phyloP scores from a whole-genome alignment of 768 basidiomycete genomes.

The Dictyophora rubrovolvata region DNA sequence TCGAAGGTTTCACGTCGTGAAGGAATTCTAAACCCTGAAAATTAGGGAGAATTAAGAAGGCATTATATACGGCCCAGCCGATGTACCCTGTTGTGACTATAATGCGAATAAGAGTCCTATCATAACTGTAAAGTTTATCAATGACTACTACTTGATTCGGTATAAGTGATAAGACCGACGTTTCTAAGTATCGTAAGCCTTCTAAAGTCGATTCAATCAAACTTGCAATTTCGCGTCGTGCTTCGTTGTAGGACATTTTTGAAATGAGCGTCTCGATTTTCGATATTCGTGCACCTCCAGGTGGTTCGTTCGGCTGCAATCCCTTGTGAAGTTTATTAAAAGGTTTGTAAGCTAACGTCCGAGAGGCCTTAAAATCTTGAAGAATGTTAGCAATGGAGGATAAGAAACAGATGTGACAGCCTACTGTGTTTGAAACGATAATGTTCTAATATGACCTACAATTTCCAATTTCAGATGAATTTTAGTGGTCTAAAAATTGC shows the following conservation, averaged over 20 bases:
- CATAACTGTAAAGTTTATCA: slow-evolving; percentile 37
- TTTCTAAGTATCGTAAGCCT: slow-evolving; percentile 72
- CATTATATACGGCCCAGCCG: slow-evolving; percentile 68
- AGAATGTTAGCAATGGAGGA: background rate
- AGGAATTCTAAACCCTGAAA: background rate
- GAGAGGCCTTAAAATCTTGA: slow-evolving; percentile 50
- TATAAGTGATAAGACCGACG: slow-evolving; percentile 23
- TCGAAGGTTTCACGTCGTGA: background rate
- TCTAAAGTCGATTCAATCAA: slow-evolving; percentile 45
- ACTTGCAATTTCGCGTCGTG: slow-evolving; percentile 36
- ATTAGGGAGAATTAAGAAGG: slow-evolving; percentile 38
- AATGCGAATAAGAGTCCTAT: slow-evolving; percentile 56
- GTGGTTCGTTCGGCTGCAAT: slow-evolving; percentile 18
- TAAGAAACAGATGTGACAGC: slow-evolving; percentile 12
- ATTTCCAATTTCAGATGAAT: background rate
- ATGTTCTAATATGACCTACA: slow-evolving; percentile 60
- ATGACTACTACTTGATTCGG: slow-evolving; percentile 4
- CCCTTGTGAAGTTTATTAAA: slow-evolving; percentile 38
- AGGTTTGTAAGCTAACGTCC: slow-evolving; percentile 54
- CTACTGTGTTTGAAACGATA: slow-evolving; percentile 68
- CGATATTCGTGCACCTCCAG: slow-evolving; percentile 26
- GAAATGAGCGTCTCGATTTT: slow-evolving; percentile 38
- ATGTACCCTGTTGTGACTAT: slow-evolving; percentile 66
- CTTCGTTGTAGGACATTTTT: slow-evolving; percentile 34
- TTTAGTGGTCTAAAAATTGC: background rate